Base-by-base conservation (phyloP, 495 filamentous ascomycete genomes). In the Aspergillus wentii region DNA sequence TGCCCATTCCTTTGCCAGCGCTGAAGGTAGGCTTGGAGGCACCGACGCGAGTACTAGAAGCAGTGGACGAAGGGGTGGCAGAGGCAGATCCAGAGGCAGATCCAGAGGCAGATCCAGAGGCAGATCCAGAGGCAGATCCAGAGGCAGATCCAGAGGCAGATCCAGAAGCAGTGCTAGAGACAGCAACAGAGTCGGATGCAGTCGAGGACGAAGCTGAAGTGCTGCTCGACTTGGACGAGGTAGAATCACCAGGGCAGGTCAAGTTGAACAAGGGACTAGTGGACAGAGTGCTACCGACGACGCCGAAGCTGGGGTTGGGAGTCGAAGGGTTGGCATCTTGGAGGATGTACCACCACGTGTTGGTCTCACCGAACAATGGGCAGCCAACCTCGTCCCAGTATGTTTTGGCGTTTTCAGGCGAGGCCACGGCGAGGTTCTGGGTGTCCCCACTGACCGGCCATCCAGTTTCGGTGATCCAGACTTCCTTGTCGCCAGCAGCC, bases 381-480 rank as follows among this genome's bases (percentile, higher is more conserved):
- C 90, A 95, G 17, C 77, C 85, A 38, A 91, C 82, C 31, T 81
- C 57, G 42, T 85, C 72, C 85, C 86, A 95, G 68, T 79, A 95
- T 17, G 57, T 72, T 71, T 84, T 73, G 19, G 88, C 84, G 55
- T 92, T 94, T n/a, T 63, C 67, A 17, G 59, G 33, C 14, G 65
- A 77, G 16, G 90, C 73, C 6, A 82, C 64, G 35, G 82, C 87
- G 25, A 76, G 54, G 41, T 75, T 78, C 43, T 74, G 59, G 11
- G 61, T 68, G 23, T 67, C 55, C 20, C 88, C 89, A 43, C 65
- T 78, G 17, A 86, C 79, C 39, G 89, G 89, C 74, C 82, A 91
- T 44, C 89, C 90, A 17, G 88, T 94, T 74, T 95, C 89, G 16
- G 88, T 95, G 44, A 95, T 73, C 83, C 89, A 90, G 51, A 95